Percentiles rank a stretch among this genome's conserved stretches.
Conservation (phyloP, 257 asterid species). For the Gentiana dahurica region DNA sequence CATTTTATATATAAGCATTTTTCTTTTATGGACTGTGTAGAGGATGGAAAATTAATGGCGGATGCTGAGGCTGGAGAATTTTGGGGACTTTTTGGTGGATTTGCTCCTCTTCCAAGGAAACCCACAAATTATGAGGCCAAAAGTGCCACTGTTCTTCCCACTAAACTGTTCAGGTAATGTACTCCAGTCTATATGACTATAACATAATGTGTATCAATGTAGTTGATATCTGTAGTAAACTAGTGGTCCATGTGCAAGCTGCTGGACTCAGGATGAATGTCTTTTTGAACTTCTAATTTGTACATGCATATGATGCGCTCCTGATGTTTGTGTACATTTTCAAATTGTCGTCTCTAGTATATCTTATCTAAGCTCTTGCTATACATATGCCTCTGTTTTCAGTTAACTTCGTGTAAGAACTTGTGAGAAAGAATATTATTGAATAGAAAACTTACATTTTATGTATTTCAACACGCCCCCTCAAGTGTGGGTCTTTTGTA, state of each 20-base stretch:
- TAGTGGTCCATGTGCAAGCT: background rate
- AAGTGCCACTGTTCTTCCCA: constrained; percentile 22
- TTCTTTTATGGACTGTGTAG: constrained; percentile 22
- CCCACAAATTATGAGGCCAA: constrained; percentile 16
- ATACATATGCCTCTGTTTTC: background rate
- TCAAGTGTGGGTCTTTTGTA: too few relatives aligned
- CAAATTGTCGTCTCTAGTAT: background rate
- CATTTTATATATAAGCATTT: too few relatives aligned
- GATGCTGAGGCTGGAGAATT: constrained; percentile 84
- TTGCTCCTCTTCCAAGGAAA: constrained; percentile 86
- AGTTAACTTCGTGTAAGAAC: background rate
- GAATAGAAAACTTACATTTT: background rate
- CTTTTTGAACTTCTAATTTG: too few relatives aligned
- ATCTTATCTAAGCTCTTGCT: background rate
- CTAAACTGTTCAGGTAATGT: constrained; percentile 67
- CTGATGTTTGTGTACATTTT: background rate
- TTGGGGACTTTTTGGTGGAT: constrained; percentile 89
- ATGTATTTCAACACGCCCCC: too few relatives aligned
- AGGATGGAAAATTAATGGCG: constrained; percentile 78
- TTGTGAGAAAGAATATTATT: background rate
- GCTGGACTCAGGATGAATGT: too few relatives aligned
- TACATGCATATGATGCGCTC: too few relatives aligned
- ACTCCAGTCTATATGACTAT: constrained; percentile 5
- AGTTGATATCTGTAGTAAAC: background rate
- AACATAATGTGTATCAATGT: background rate